Base-by-base conservation (phyloP, 2,329 filamentous ascomycete species). In the Xylariaceae sp. region DNA sequence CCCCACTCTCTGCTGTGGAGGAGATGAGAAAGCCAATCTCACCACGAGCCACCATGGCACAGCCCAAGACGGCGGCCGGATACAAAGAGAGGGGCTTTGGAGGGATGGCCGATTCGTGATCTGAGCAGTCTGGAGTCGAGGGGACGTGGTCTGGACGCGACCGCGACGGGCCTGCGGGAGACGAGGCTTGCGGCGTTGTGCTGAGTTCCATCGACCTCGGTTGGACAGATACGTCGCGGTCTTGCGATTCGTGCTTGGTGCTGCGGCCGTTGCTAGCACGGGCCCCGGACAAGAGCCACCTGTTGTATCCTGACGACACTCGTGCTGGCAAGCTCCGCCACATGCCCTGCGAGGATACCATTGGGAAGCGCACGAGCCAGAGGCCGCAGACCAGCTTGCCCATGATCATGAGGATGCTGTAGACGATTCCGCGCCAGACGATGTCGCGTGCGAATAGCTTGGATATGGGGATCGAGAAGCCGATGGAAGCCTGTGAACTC, bases 1-100 rank as follows among this genome's bases (percentile, higher is more conserved):
- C 65, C 2, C 67, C 64, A 31, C 64, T 70, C 51, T 85, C 71
- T 0, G 82, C 82, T 0, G 88, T 59, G 0, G 81, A 77, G 1
- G 81, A 79, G 44, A 92, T 86, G 30, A 90, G 59, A 45, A 88
- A 88, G 0, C 85, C 84, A 23, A 90, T 86, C 56, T 92, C 85
- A 1, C 85, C 85, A n/a, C 85, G 70, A 0, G 85, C 78, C 0
- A 83, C 74, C 85, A 90, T 90, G 3, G 67, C 71, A 13, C 73
- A 66, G 0, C 80, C 80, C 0, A 89, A 62, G 3, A 89, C 78
- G 0, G 73, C 68, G 0, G 78, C 71, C 0, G 84, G 83, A 45
- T 87, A 82, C 1, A 85, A 62, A 0, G 82, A 87, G 3, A 71
- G 59, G 0, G 78, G 74, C 33, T 73, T 76, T 0, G 63, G 53